Evolutionary conservation across 2,329 filamentous ascomycete genomes (phyloP).

Genomic region (Pyrenophora graminea): DNA sequence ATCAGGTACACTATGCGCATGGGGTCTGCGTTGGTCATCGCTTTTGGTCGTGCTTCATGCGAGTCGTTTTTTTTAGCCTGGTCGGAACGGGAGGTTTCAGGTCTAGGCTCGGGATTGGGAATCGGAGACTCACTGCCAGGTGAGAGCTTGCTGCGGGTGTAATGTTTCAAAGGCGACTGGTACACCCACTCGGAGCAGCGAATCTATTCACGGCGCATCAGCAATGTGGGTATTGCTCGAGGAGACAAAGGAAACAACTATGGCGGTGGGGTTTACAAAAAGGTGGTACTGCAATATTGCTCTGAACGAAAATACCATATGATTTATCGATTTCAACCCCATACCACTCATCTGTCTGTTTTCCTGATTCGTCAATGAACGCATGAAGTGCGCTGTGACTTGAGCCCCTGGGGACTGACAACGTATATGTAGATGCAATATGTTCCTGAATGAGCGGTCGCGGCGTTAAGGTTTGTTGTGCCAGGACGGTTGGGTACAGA

Average conservation of each 20-base stretch:
- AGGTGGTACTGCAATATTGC: background rate
- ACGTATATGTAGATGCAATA: constrained; percentile 25
- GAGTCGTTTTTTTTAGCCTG: constrained; percentile 4
- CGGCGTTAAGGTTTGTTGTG: constrained; percentile 39
- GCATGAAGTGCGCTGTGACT: constrained; percentile 1
- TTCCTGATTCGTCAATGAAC: background rate
- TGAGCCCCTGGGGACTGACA: background rate
- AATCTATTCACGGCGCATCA: background rate
- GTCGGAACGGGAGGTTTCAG: background rate
- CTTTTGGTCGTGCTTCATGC: constrained; percentile 10
- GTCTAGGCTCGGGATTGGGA: background rate
- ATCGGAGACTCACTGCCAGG: background rate
- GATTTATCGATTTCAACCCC: background rate
- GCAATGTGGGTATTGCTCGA: background rate
- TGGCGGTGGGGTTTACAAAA: background rate
- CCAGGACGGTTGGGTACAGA: constrained; percentile 20
- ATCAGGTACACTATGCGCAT: constrained; percentile 25
- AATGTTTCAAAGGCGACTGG: constrained; percentile 10
- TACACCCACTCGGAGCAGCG: background rate
- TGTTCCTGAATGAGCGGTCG: constrained; percentile 32
- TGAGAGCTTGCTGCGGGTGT: constrained; percentile 8
- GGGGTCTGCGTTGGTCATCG: constrained; percentile 2
- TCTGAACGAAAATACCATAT: constrained; percentile 1
- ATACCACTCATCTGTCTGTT: background rate
- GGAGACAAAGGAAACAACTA: background rate